These are phyloP conservation scores for Phellopilus nigrolimitatus DNA, from an alignment of 1,284 basidiomycete species.

Conservation along the genomic window DNA sequence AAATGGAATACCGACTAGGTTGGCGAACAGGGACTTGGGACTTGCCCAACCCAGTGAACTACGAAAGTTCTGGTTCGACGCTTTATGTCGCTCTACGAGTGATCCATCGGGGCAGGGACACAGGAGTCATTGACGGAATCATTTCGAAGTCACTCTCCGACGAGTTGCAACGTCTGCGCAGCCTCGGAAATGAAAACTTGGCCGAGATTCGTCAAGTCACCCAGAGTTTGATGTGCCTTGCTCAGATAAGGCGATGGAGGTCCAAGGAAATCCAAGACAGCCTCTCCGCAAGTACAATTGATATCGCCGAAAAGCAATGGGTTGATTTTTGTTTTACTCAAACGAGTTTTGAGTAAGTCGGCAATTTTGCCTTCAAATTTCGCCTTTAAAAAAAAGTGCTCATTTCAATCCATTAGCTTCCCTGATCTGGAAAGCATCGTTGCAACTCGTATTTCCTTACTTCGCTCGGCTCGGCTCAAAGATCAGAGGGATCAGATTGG, in stretches of 20 bases:
- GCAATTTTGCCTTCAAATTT: neutral
- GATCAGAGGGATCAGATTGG: constrained; percentile 74
- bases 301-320: constrained; percentile 31
- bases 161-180: constrained; percentile 64
- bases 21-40: constrained; percentile 95
- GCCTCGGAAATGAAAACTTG: constrained; percentile 71
- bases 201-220: constrained; percentile 64
- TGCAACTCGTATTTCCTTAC: constrained; percentile 78
- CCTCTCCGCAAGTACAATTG: constrained; percentile 34
- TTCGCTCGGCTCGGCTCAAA: constrained; percentile 62
- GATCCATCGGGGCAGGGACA: constrained; percentile 68
- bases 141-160: constrained; percentile 48
- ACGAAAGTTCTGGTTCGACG: constrained; percentile 47
- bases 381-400: too few species aligned
- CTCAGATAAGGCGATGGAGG: constrained; percentile 65
- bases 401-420: constrained; percentile 70
- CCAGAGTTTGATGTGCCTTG: constrained; percentile 72
- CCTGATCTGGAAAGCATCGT: constrained; percentile 71
- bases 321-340: constrained; percentile 44
- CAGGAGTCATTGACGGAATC: constrained; percentile 39
- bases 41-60: constrained; percentile 57
- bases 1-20: constrained; percentile 71
- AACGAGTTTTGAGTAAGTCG: constrained; percentile 60
- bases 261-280: constrained; percentile 33
- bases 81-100: constrained; percentile 79